Evolutionary conservation across 345 rosid species (phyloP).

Genomic region (Lagerstroemia speciosa): DNA sequence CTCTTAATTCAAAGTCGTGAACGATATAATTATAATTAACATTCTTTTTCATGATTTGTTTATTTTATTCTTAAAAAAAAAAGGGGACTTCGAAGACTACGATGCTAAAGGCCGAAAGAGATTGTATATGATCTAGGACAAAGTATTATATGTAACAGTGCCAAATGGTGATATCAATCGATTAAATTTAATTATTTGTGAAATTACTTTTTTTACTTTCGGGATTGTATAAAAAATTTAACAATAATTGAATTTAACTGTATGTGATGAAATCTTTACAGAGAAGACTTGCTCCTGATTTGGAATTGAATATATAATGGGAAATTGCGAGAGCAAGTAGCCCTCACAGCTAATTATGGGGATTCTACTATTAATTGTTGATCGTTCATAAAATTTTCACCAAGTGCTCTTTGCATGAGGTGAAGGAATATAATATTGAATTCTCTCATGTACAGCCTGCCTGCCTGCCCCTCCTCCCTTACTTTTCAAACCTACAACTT

Average conservation of each 20-base stretch:
- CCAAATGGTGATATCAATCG: too few species aligned
- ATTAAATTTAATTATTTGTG: too few species aligned
- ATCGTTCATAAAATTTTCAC: background rate
- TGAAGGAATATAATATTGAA: conserved; percentile 10
- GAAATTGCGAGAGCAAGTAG: background rate
- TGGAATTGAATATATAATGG: conserved; percentile 6
- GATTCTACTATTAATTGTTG: background rate
- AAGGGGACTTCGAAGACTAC: conserved; percentile 18
- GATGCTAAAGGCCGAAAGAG: conserved; percentile 25
- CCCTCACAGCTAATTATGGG: conserved; percentile 12
- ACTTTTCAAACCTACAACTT: conserved; percentile 12
- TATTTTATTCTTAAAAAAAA: background rate
- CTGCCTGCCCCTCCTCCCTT: background rate
- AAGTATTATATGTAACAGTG: too few species aligned
- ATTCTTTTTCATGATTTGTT: too few species aligned
- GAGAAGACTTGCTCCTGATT: too few species aligned
- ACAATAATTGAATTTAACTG: too few species aligned
- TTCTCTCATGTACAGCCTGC: conserved; percentile 9
- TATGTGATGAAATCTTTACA: too few species aligned
- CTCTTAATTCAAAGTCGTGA: too few species aligned
- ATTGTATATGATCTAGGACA: too few species aligned
- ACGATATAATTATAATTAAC: too few species aligned
- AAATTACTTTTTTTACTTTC: too few species aligned
- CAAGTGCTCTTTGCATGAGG: conserved; percentile 11
- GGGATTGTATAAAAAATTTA: too few species aligned